These are phyloP conservation scores for Amanita pallidorosea DNA, from an alignment of 768 basidiomycete species.

Conservation along the genomic window DNA sequence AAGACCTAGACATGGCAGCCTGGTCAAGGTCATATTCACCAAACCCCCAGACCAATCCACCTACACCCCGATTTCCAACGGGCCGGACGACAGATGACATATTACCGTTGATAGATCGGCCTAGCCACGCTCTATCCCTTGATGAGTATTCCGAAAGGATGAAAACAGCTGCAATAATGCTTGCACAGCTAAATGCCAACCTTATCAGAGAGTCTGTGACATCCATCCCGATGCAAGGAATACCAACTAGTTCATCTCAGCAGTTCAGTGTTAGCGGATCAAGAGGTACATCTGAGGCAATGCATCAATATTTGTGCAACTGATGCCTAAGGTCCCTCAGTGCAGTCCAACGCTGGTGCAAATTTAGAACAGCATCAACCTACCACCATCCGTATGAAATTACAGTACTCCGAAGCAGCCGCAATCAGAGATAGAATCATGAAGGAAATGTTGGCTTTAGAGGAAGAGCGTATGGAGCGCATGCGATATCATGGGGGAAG, in stretches of 20 bases:
- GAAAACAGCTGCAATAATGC: conserved; percentile 97
- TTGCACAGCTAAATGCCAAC: conserved; percentile 88
- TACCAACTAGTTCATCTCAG: conserved; percentile 7
- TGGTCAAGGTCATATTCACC: conserved; percentile 61
- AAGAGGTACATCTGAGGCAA: conserved; percentile 24
- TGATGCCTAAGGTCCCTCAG: conserved; percentile 10
- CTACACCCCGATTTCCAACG: conserved; percentile 9
- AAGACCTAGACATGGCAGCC: conserved; percentile 73
- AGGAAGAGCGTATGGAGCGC: conserved; percentile 92
- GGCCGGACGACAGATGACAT: not conserved
- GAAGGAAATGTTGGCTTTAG: conserved; percentile 95
- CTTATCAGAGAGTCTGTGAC: conserved; percentile 45
- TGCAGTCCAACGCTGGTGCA: conserved; percentile 7
- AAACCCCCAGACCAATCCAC: conserved; percentile 10
- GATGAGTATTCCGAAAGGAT: conserved; percentile 99
- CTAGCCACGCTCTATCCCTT: conserved; percentile 47
- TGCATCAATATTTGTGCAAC: conserved; percentile 41
- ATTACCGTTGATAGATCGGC: not conserved
- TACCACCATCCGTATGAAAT: conserved; percentile 45
- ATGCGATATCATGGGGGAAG: conserved; percentile 68
- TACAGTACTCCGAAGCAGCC: conserved; percentile 76
- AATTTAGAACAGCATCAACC: conserved; percentile 16
- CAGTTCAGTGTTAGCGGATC: conserved; percentile 12
- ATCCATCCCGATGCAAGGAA: conserved; percentile 8
- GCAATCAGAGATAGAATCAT: conserved; percentile 93